These are phyloP conservation scores for Globisporangium middletonii DNA, from an alignment of 352 stramenopile species.

Conservation along the genomic window DNA sequence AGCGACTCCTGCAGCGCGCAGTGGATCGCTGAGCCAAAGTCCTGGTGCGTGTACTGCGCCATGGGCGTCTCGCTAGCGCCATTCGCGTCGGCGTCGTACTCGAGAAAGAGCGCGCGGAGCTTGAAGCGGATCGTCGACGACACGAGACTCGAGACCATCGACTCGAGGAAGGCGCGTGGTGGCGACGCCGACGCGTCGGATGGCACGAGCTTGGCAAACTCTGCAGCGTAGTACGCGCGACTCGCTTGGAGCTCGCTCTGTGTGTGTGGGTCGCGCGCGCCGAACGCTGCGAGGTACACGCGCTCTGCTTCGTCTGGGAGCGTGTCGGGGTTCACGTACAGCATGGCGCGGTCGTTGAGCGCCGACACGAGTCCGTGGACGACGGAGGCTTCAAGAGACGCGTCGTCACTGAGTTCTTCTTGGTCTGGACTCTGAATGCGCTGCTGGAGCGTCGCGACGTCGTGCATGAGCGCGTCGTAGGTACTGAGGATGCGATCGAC, in stretches of 20 bases:
- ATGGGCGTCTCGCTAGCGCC: constrained; percentile 18
- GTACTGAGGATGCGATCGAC: constrained; percentile 37
- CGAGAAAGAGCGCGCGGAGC: constrained; percentile 58
- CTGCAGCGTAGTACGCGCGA: constrained; percentile 33
- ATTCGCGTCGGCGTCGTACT: constrained; percentile 32
- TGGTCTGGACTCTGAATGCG: background rate
- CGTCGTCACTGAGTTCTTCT: background rate
- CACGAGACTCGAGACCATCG: constrained; percentile 41
- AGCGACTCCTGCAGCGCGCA: constrained; percentile 50
- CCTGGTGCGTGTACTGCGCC: constrained; percentile 58
- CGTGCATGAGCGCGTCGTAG: constrained; percentile 37
- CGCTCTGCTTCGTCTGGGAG: constrained; percentile 6
- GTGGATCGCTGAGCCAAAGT: constrained; percentile 74
- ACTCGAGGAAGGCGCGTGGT: constrained; percentile 33
- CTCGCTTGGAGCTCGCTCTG: constrained; percentile 38
- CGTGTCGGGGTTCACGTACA: constrained; percentile 9
- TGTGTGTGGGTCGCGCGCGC: constrained; percentile 20
- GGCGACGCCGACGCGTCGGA: constrained; percentile 1
- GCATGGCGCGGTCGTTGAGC: constrained; percentile 11
- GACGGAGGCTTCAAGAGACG: constrained; percentile 3
- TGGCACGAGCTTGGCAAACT: constrained; percentile 36
- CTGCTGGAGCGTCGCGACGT: constrained; percentile 20
- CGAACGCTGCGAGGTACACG: constrained; percentile 25
- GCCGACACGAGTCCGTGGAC: constrained; percentile 15
- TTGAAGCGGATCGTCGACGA: constrained; percentile 57